Evolutionary conservation across 225 moss, liverwort and hornwort species (phyloP).

Genomic region (Ulota crispa): DNA sequence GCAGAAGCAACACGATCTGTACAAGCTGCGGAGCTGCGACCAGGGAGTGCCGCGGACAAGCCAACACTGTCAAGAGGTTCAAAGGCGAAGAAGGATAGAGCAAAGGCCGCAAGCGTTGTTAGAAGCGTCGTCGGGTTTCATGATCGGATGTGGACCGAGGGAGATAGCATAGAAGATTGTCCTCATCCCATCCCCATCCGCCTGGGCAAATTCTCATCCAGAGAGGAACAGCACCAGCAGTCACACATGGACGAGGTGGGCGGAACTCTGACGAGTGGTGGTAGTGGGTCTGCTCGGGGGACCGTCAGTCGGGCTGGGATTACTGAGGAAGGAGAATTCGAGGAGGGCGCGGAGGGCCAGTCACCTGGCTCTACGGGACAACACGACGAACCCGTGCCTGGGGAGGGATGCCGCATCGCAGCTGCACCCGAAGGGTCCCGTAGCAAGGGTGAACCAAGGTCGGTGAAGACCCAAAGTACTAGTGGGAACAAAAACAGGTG

Average conservation of each 20-base stretch:
- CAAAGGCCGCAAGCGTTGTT: not conserved
- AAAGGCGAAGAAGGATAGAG: not conserved
- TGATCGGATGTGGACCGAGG: conserved; percentile 29
- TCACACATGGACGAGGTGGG: not conserved
- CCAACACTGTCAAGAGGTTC: not conserved
- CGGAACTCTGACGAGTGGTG: not conserved
- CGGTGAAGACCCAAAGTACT: not conserved
- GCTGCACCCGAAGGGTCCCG: not conserved
- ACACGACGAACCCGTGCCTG: not conserved
- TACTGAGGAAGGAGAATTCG: not conserved
- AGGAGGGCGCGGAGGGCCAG: not conserved
- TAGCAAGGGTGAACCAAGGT: not conserved
- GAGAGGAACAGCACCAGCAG: conserved; percentile 10
- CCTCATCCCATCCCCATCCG: conserved; percentile 46
- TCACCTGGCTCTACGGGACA: not conserved
- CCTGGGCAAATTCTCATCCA: not conserved
- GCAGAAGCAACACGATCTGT: conserved; percentile 46
- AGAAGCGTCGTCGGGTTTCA: conserved; percentile 20
- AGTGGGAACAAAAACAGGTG: conserved; percentile 28
- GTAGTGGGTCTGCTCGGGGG: conserved; percentile 6
- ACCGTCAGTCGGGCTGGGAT: not conserved
- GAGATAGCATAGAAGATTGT: conserved; percentile 33
- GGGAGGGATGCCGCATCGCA: not conserved
- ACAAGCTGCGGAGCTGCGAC: conserved; percentile 35
- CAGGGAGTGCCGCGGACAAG: conserved; percentile 17